Evolutionary conservation across 192 early-diverging fungal genomes (phyloP).

Genomic region (Cladochytrium replicatum): DNA sequence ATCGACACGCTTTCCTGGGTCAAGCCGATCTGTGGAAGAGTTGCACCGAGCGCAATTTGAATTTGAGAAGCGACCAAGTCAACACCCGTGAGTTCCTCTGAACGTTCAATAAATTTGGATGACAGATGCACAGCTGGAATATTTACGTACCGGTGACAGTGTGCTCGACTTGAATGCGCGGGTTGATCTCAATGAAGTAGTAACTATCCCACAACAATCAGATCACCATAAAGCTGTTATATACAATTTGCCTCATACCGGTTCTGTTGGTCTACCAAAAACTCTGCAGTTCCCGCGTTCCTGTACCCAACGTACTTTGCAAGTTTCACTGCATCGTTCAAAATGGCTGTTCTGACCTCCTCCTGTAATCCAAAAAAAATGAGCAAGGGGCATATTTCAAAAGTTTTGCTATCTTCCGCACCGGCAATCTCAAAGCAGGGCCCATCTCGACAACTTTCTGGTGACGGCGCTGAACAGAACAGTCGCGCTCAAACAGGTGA

Average conservation of each 20-base stretch:
- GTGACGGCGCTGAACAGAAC: conserved; percentile 93
- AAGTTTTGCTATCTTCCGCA: conserved; percentile 1
- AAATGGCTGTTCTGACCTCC: conserved; percentile 62
- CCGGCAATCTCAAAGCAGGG: conserved; percentile 64
- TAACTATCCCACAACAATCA: no score
- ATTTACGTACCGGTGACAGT: conserved; percentile 59
- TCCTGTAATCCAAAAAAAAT: conserved; percentile 17
- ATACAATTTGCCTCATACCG: no score
- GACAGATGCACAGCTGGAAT: background rate
- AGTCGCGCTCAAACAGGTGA: conserved; percentile 91
- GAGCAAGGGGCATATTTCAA: background rate
- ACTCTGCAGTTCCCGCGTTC: conserved; percentile 96
- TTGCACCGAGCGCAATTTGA: conserved; percentile 83
- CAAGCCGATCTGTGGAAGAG: conserved; percentile 66
- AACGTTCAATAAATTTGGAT: background rate
- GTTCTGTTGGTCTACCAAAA: conserved; percentile 79
- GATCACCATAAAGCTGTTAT: no score
- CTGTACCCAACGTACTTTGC: conserved; percentile 80
- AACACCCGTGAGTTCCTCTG: conserved; percentile 90
- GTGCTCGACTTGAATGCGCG: conserved; percentile 97
- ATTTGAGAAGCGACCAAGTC: conserved; percentile 91
- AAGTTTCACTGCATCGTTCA: conserved; percentile 85
- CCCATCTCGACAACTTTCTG: conserved; percentile 96
- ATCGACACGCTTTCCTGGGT: conserved; percentile 69
- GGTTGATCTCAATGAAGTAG: conserved; percentile 99